Base-by-base conservation (phyloP, 192 early-diverging fungal species). In the Linnemannia exigua region DNA sequence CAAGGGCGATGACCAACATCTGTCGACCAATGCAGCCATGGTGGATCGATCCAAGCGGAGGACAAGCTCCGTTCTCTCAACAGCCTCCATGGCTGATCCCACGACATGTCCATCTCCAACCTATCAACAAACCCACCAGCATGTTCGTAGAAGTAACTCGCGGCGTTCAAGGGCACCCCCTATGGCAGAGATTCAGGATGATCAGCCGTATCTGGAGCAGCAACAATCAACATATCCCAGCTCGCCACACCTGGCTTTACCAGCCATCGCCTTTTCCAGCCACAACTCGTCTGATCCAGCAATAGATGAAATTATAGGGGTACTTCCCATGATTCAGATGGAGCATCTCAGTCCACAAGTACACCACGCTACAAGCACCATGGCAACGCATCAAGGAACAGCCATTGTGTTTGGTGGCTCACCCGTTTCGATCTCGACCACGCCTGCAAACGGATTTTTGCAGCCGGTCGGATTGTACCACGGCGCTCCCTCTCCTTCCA, bases 61-160 rank as follows among this genome's bases (percentile, higher is more conserved):
- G 74, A 76, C 52, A 31, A 76, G 75, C 80, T 82, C 80, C 38
- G 54, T 76, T 22, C 67, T 72, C 0, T 76, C 80, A 5, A 41
- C 74, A 72, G 8, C 35, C 41, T 72, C 68, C 20, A 72, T 76
- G 20, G 51, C 69, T 0, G 75, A 75, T 38, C 72, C 31, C 15
- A 76, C 74, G 0, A 72, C 74, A 25, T 82, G 75, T 37, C 74
- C 80, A 1, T 82, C 80, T n/a, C 74, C 80, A 25, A 51, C 74
- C 19, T 74, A 67, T 33, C 79, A 80, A 47, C 72, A 67, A 12
- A 66, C 71, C 5, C 71, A 80, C 2, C 63, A 74, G 14, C 71
- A 80, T 15, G 36, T 67, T 22, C 46, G 41, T 11, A 73, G 70
- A 16, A 80, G 46, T 50, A 31, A 25, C 11, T 67, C 79, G 3